Evolutionary conservation across 2,329 filamentous ascomycete genomes (phyloP), one percentile per base, ranked within the genome.

Genomic region (Aureobasidium melanogenum): DNA sequence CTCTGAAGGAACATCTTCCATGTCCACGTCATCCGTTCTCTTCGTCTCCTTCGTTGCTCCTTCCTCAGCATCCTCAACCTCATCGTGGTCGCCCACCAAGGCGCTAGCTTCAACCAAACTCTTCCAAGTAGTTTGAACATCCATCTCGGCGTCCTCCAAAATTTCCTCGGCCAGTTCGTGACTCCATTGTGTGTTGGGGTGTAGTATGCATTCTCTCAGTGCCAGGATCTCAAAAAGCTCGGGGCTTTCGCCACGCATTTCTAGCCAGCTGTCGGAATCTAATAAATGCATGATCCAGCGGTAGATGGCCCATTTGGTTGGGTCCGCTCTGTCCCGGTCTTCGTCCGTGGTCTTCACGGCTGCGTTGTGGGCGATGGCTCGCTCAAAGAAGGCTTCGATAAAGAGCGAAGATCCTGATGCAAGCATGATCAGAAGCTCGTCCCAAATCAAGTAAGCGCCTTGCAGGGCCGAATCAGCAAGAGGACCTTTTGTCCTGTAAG

Each of bases 201-300:
- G 65, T 7, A 72, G 66, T 57, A 76, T 74, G 63, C 74, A 77
- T 61, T 67, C 60, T 22, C 56, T 46, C n/a, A 66, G 58, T 10
- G 39, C 41, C 2, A 47, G 55, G 14, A 51, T 52, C 24, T 67
- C 64, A 14, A 47, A 47, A 4, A 44, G 57, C n/a, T 39, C 32
- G 12, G 34, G 51, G 10, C 52, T 32, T 32, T 62, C 66, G 34
- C 69, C 67, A 36, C 69, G 64, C 32, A 64, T 64, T 12, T 66
- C 66, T n/a, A 57, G 41, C 77, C 76, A 80, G 1, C 69, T 66
- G 3, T 69, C 55, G 6, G 59, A 54, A 5, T 69, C 69, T 28
- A 81, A 65, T 10, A 83, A 71, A 66, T 82, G 79, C 9, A 75
- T 65, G 28, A 81, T 65, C 82, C 82, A 84, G 36, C 75, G 69